Evolutionary conservation across 306 rosid species (phyloP).

Genomic region (Hippophae tibetana): DNA sequence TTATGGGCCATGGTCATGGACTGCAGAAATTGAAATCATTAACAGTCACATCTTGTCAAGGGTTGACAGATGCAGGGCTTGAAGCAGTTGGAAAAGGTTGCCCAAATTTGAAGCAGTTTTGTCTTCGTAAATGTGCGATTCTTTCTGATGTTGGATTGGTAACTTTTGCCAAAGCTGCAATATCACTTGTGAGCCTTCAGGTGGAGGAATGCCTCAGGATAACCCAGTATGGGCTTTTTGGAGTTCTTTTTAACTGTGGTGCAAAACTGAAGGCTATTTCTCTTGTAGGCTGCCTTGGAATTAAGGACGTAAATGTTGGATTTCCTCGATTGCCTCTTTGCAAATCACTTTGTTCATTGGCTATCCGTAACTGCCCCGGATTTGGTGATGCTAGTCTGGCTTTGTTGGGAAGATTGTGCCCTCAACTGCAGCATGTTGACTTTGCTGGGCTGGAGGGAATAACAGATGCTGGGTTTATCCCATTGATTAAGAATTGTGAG

Average conservation of each 20-base stretch:
- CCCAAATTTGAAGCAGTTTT: constrained; percentile 65
- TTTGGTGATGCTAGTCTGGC: constrained; percentile 60
- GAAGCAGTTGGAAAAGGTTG: constrained; percentile 75
- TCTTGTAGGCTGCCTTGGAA: constrained; percentile 64
- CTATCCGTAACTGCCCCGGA: constrained; percentile 71
- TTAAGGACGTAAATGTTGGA: constrained; percentile 43
- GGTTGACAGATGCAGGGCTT: constrained; percentile 66
- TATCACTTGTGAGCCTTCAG: constrained; percentile 64
- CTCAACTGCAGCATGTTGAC: constrained; percentile 56
- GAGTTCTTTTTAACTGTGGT: constrained; percentile 55
- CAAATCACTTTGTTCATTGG: constrained; percentile 44
- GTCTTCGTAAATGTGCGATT: constrained; percentile 48
- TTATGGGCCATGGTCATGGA: constrained; percentile 78
- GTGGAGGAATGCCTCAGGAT: constrained; percentile 91
- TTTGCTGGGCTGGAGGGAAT: constrained; percentile 61
- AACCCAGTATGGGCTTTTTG: constrained; percentile 70
- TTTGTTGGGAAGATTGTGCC: constrained; percentile 60
- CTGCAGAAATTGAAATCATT: constrained; percentile 71
- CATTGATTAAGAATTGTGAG: constrained; percentile 48
- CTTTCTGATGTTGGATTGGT: constrained; percentile 72
- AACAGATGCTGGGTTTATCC: constrained; percentile 60
- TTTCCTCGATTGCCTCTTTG: constrained; percentile 36
- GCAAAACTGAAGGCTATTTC: constrained; percentile 59
- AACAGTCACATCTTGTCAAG: constrained; percentile 55
- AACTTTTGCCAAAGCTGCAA: constrained; percentile 56